These are phyloP conservation scores for Glonium stellatum DNA, from an alignment of 495 filamentous ascomycete genomes.

Conservation along the genomic window DNA sequence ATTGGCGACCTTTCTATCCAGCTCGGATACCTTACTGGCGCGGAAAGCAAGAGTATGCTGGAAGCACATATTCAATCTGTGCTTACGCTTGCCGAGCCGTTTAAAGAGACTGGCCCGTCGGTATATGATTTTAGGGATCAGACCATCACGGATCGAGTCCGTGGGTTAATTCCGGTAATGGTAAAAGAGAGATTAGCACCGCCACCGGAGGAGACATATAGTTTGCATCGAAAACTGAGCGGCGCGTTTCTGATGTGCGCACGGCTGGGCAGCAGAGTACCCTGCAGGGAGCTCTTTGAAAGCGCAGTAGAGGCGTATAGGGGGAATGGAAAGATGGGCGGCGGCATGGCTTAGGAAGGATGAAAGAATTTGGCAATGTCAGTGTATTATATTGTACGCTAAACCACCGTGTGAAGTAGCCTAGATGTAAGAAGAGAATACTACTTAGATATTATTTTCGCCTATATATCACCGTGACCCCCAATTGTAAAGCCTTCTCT, in stretches of 20 bases:
- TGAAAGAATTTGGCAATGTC: background rate
- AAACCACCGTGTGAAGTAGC: too few species aligned
- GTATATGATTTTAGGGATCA: constrained; percentile 89
- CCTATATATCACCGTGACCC: too few species aligned
- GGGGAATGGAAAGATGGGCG: constrained; percentile 16
- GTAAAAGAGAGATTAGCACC: constrained; percentile 78
- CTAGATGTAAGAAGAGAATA: too few species aligned
- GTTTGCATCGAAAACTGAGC: constrained; percentile 89
- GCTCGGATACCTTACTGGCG: constrained; percentile 87
- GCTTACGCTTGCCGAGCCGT: constrained; percentile 86
- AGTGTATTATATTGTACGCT: too few species aligned
- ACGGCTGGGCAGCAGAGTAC: constrained; percentile 69
- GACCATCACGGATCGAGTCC: constrained; percentile 90
- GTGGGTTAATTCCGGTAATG: constrained; percentile 84
- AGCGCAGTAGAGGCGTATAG: constrained; percentile 49
- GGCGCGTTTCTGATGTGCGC: constrained; percentile 94
- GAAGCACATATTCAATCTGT: constrained; percentile 80
- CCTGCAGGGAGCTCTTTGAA: constrained; percentile 74
- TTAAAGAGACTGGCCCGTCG: constrained; percentile 64
- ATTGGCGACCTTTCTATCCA: constrained; percentile 66
- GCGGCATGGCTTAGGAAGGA: background rate
- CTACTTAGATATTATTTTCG: too few species aligned
- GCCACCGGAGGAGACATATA: constrained; percentile 96
- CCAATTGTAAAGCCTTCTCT: too few species aligned
- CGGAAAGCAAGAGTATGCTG: constrained; percentile 74